These are phyloP conservation scores for Hypoxylon lenormandii DNA, from an alignment of 495 filamentous ascomycete genomes.

Conservation along the genomic window DNA sequence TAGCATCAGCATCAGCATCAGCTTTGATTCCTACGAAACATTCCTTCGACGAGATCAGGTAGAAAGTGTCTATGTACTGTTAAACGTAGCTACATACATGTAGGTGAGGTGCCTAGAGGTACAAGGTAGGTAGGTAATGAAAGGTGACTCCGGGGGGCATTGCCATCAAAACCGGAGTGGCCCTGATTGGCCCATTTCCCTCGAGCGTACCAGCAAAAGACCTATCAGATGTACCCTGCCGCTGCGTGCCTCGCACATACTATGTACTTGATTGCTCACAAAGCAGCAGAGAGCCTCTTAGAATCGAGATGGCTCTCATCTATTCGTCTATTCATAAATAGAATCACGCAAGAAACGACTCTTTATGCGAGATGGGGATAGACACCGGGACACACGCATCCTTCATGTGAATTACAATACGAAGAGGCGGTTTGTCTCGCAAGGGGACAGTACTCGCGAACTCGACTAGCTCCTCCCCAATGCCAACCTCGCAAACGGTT, in stretches of 20 bases:
- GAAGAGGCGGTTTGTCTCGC: constrained; percentile 10
- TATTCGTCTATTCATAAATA: constrained; percentile 13
- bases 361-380: neutral
- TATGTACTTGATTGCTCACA: constrained; percentile 28
- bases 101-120: constrained; percentile 1
- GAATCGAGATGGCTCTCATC: neutral
- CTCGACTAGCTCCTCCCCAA: constrained; percentile 2
- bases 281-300: constrained; percentile 5
- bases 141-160: constrained; percentile 21
- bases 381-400: neutral
- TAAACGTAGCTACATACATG: constrained; percentile 22
- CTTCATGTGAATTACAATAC: constrained; percentile 4
- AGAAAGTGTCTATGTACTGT: constrained; percentile 1
- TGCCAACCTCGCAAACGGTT: constrained; percentile 30
- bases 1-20: constrained; percentile 23
- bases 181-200: constrained; percentile 32
- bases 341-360: neutral
- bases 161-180: constrained; percentile 27
- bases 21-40: constrained; percentile 16
- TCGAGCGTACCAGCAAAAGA: constrained; percentile 34
- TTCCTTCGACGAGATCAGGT: constrained; percentile 15
- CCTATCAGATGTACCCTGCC: constrained; percentile 17
- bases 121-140: constrained; percentile 14
- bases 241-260: constrained; percentile 36
- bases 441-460: constrained; percentile 10